These are phyloP conservation scores for Apiospora phragmitis DNA, from an alignment of 2,329 filamentous ascomycete species.

Conservation along the genomic window DNA sequence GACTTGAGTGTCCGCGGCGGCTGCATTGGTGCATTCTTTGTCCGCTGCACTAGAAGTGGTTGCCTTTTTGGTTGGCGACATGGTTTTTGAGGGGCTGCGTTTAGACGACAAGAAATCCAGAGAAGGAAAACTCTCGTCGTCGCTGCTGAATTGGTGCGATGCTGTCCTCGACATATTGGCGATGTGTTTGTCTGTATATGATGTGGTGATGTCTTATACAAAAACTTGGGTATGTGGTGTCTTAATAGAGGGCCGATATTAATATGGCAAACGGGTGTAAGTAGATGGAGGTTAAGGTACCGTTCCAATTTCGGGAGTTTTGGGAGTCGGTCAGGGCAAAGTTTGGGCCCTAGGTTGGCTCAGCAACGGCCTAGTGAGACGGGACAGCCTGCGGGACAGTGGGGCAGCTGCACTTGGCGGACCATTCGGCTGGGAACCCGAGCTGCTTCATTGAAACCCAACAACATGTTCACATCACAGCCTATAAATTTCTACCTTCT, in stretches of 20 bases:
- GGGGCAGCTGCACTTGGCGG: neutral
- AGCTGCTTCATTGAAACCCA: neutral
- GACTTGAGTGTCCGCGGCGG: constrained; percentile 8
- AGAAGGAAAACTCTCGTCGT: constrained; percentile 5
- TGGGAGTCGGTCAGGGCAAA: neutral
- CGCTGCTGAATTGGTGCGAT: neutral
- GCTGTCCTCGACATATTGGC: neutral
- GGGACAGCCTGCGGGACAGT: neutral
- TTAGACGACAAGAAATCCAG: neutral
- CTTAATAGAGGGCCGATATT: neutral
- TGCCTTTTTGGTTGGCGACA: neutral
- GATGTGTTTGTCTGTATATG: neutral
- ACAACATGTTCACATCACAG: neutral
- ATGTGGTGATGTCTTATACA: neutral
- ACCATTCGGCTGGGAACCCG: neutral
- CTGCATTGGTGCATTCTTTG: constrained; percentile 4
- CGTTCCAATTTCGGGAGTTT: neutral
- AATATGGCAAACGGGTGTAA: neutral
- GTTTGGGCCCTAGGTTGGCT: neutral
- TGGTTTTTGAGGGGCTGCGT: neutral
- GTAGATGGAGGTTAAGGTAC: neutral
- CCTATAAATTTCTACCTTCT: neutral
- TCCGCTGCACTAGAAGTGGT: neutral
- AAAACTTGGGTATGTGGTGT: neutral
- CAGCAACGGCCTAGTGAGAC: neutral